Evolutionary conservation across 148 eudicot genomes (phyloP), one percentile per base, ranked within the genome.

Genomic region (Rhododendron kiyosumense): DNA sequence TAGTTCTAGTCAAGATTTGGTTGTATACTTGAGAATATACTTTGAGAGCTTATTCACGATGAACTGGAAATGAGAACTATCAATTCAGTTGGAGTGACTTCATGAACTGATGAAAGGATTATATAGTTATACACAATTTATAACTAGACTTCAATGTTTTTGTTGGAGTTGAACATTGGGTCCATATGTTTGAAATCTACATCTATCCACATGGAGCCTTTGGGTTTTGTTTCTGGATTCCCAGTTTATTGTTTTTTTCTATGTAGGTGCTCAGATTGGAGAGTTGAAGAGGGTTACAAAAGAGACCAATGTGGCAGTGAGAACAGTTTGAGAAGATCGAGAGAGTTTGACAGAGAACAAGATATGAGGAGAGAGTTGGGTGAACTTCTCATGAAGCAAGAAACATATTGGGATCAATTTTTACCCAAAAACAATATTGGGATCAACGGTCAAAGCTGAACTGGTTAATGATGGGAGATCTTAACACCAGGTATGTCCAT

Each of bases 281-380:
- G 95, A 94, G 88, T 96, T 97, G 87, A 92, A 91, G 88, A 94
- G 99, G 89, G 93, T 90, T 49, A 97, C 99, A 2, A 97, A 97
- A 13, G 99, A 97, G 90, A 97, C 98, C 13, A 95, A 95, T 91
- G 98, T 97, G 83, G 74, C 49, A 45, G 98, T 97, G 91, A 93
- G 91, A 91, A 88, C 45, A 41, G 45, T 6, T 41, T 41, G 45
- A 41, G 45, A 41, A 41, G 7, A 41, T 41, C 0, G 45, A 41
- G 45, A 41, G 45, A 41, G 45, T 6, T 41, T 41, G 45, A 41
- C 7, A 41, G 45, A 41, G 45, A 41, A 41, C 45, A 41, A 41
- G 45, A 6, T 41, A 41, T 41, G 45, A 41, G 45, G 45, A 41
- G 45, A 41, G 45, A 41, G 45, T 41, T 41, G 45, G 45, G 45